Base-by-base conservation (phyloP, 2,329 filamentous ascomycete genomes). In the Bipolaris victoriae region DNA sequence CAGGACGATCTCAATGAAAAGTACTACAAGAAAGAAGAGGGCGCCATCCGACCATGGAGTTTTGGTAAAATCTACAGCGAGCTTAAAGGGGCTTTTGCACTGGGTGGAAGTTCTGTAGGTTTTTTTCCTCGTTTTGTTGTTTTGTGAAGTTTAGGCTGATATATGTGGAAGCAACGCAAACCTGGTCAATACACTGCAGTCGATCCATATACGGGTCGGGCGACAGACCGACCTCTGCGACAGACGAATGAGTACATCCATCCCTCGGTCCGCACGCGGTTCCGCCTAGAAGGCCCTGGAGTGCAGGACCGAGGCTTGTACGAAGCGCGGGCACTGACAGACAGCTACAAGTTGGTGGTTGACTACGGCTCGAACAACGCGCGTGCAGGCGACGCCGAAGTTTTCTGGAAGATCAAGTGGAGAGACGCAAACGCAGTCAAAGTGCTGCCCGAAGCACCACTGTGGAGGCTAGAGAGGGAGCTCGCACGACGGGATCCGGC, bases 201-300 rank as follows among this genome's bases (percentile, higher is more conserved):
- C 1, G 77, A 83, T 62, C 81, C 81, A 4, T 62, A 70, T 31
- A 79, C 75, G 13, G 78, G 79, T 39, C 70, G 71, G 20, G 51
- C 71, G 33, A 83, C 80, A 5, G 65, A 76, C 18, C 74, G 78
- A 1, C 79, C 79, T 1, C 74, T 84, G 31, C 70, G 75, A 31
- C 74, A 82, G 55, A 83, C 82, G 22, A 77, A 80, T 61, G 82
- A 84, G 68, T 83, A 83, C 63, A 79, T 84, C 29, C 82, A 84
- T 64, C 77, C 82, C 5, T 80, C 74, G 4, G 82, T 80, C 5
- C 78, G 82, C 18, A 73, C 79, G 0, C 76, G 82, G 13, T 62
- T 78, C 43, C 76, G 76, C 11, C 75, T 82, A 5, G 65, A 74
- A 57, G 82, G 82, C 3, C 81, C 81, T 1, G 81, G 81, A 3